Evolutionary conservation across 2,329 filamentous ascomycete genomes (phyloP).

Genomic region (Neurospora sp.): DNA sequence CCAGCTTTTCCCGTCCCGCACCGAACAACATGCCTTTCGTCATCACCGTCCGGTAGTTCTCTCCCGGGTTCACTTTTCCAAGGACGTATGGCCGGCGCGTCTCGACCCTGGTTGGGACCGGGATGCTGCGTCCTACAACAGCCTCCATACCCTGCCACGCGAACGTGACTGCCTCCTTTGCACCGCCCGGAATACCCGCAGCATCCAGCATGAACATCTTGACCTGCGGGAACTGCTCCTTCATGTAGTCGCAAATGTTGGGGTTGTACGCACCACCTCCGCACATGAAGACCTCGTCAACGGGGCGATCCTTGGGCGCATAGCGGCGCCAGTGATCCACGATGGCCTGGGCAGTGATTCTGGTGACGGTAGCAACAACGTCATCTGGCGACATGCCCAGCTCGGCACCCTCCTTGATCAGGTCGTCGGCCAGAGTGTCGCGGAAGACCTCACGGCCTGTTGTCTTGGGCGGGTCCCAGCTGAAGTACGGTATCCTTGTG

Average conservation of each 20-base stretch:
- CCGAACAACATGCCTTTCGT: conserved; percentile 42
- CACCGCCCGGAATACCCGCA: conserved; percentile 44
- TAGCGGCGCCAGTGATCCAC: conserved; percentile 39
- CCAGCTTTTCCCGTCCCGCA: conserved; percentile 29
- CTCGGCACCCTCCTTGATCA: conserved; percentile 37
- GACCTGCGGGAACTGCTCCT: conserved; percentile 35
- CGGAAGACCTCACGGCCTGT: conserved; percentile 51
- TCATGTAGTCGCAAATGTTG: conserved; percentile 44
- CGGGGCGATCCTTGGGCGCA: conserved; percentile 29
- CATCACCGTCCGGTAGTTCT: conserved; percentile 44
- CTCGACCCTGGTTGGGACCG: conserved; percentile 42
- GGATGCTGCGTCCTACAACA: conserved; percentile 42
- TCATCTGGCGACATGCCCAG: conserved; percentile 38
- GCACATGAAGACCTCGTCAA: conserved; percentile 49
- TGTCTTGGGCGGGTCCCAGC: conserved; percentile 40
- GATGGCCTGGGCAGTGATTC: conserved; percentile 49
- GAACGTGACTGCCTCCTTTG: conserved; percentile 51
- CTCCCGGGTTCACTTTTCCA: conserved; percentile 43
- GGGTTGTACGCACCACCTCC: conserved; percentile 48
- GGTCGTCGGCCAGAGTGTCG: conserved; percentile 41
- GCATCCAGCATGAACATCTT: conserved; percentile 46
- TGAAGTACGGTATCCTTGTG: conserved; percentile 36
- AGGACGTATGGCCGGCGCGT: conserved; percentile 40
- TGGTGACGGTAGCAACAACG: conserved; percentile 47
- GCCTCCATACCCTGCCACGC: conserved; percentile 53